Evolutionary conservation across 192 early-diverging fungal species (phyloP).

Genomic region (Coemansia interrupta): DNA sequence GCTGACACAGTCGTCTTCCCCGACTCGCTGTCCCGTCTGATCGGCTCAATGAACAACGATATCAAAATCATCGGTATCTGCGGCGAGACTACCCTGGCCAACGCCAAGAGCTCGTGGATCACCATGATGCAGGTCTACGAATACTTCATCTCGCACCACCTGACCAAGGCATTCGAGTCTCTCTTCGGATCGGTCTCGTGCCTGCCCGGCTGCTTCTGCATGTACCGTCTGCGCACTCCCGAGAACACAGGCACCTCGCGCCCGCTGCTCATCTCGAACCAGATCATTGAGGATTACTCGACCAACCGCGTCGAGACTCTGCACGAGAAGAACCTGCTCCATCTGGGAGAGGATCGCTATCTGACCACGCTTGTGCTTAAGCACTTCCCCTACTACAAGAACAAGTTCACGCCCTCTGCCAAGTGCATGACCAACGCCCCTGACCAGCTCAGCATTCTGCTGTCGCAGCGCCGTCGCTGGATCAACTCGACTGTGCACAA

Average conservation of each 20-base stretch:
- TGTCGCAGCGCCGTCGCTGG: constrained; percentile 99
- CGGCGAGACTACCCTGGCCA: constrained; percentile 91
- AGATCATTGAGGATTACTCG: constrained; percentile 89
- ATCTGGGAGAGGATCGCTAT: constrained; percentile 98
- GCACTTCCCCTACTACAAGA: constrained; percentile 95
- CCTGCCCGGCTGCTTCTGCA: constrained; percentile 97
- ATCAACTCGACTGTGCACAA: constrained; percentile 99
- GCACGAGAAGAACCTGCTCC: constrained; percentile 98
- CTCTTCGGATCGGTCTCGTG: constrained; percentile 96
- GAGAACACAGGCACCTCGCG: constrained; percentile 64
- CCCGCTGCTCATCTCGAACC: constrained; percentile 84
- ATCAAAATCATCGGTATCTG: constrained; percentile 89
- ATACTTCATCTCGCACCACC: constrained; percentile 96
- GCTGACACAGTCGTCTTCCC: constrained; percentile 91
- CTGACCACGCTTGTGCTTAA: constrained; percentile 93
- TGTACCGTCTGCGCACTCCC: constrained; percentile 94
- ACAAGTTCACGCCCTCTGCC: constrained; percentile 89
- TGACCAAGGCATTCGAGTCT: constrained; percentile 96
- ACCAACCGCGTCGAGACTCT: constrained; percentile 93
- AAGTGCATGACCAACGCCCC: constrained; percentile 92
- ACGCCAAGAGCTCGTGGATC: constrained; percentile 89
- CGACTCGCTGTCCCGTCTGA: constrained; percentile 88
- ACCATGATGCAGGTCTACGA: constrained; percentile 99
- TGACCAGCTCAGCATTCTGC: constrained; percentile 84
- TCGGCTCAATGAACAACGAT: constrained; percentile 88